Evolutionary conservation across 192 early-diverging fungal genomes (phyloP), one percentile per base, ranked within the genome.

Genomic region (Dimargaris xerosporica): DNA sequence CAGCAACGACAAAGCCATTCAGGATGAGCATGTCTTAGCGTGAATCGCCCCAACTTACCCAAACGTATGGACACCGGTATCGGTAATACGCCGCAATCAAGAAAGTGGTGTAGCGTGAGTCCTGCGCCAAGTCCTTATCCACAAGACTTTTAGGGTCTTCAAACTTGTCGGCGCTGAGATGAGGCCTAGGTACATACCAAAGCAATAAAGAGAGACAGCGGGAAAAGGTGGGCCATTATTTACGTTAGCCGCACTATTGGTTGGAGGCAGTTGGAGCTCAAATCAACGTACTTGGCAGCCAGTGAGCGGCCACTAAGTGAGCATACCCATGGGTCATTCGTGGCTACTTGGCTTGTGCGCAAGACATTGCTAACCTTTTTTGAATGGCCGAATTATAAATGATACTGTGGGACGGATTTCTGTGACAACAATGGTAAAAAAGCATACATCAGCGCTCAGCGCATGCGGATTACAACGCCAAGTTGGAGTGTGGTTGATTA

Each of bases 51-150:
- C 29, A 29, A 70, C 71, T 41, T 73, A 80, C 78, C 85, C 85
- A 86, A 44, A 86, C 85, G 63, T 83, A 86, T 23, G 85, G 85
- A 44, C 82, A 82, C 62, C 79, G 78, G 66, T 86, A 86, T 12
- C 80, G 74, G 31, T 80, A 76, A 59, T 86, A 86, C 44, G 83
- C 85, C 51, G 82, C 83, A 44, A 86, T 69, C 28, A 86, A 56
- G 54, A 86, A 86, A 23, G 78, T 79, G 5, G 80, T 73, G 5
- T 74, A 73, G 25, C 68, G 55, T 21, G 70, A 54, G 62, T 86
- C 85, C 58, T 44, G 43, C 48, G 64, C 69, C 25, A 73, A 52
- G 5, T 66, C 55, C 5, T 42, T 6, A 51, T 73, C 66, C 0
- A 71, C 66, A 12, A 73, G 54, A 47, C 2, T 47, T 25, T 28